Evolutionary conservation across 768 basidiomycete species (phyloP), one percentile per base, ranked within the genome.

Genomic region (Amanita rubescens): DNA sequence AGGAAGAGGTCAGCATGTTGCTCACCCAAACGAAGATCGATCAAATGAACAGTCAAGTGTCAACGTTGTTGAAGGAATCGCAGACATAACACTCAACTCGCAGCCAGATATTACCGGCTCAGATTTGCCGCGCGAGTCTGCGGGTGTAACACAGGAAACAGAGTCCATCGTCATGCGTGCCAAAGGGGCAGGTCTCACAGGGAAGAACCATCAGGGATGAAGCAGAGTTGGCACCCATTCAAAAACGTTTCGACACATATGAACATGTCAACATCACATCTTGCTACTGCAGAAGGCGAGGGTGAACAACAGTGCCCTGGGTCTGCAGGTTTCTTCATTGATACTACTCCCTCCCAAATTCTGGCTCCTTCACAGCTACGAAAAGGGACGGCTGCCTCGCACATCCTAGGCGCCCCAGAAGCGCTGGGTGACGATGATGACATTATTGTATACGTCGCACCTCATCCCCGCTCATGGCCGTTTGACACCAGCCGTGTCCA

Each of bases 361-460:
- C 48, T 57, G 9, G 25, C 55, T 2, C 41, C 60, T 17, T 44
- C 57, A 12, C 61, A 56, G 0, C 41, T 42, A 19, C 60, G 51
- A 42, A 15, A 6, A 53, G 49, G 50, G 24, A 32, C 62, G 19
- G 49, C 51, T 30, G 43, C 57, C 11, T 59, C 65, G 9, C 60
- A 59, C 3, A 43, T 66, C 3, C 51, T 59, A 11, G 38, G 55
- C 17, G 90, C 91, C 6, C 72, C 63, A 7, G 42, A 63, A 30
- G 58, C 58, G 20, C 58, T 64, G 9, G 25, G 58, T 58, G 73
- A 72, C 25, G 81, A 82, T 27, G 84, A 86, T 17, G 88, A 90
- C 53, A 62, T 78, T 3, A 89, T 90, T 51, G 87, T 90, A 9
- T 90, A 90, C 60, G 82, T 81, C 22, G 86, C 87, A 0, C 87